Evolutionary conservation across 73 alveolate species (phyloP).

Genomic region (Paramecium pentaurelia): DNA sequence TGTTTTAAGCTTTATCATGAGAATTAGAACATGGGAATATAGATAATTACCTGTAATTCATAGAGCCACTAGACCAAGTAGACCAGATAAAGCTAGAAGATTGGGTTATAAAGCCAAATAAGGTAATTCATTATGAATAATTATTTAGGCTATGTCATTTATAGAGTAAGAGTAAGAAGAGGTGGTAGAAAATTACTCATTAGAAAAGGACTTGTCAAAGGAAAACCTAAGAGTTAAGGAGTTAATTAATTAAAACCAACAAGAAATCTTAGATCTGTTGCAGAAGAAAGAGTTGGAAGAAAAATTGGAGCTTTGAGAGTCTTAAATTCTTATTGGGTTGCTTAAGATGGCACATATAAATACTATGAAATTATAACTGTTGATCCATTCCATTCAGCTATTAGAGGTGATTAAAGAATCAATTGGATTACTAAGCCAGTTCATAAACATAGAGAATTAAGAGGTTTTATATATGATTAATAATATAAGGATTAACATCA

Average conservation of each 20-base stretch:
- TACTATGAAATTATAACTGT: constrained; percentile 97
- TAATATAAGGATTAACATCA: constrained; percentile 82
- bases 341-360: constrained; percentile 98
- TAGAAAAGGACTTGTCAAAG: constrained; percentile 95
- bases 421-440: constrained; percentile 97
- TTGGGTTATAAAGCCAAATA: constrained; percentile 97
- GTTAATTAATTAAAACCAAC: constrained; percentile 92
- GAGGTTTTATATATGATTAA: constrained; percentile 59
- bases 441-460: constrained; percentile 95
- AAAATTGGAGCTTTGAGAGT: constrained; percentile 92
- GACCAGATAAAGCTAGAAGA: constrained; percentile 99
- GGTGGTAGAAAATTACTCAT: constrained; percentile 98
- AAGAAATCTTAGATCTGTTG: constrained; percentile 95
- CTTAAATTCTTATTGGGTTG: constrained; percentile 99
- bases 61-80: constrained; percentile 94
- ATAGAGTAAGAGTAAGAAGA: constrained; percentile 98
- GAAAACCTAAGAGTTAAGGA: constrained; percentile 99
- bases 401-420: constrained; percentile 97
- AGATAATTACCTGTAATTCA: constrained; percentile 97
- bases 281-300: constrained; percentile 99
- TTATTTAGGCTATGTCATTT: constrained; percentile 94
- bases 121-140: constrained; percentile 42
- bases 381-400: constrained; percentile 98
- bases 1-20: constrained; percentile 94
- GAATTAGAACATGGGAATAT: constrained; percentile 98